phyloP scores from a whole-genome alignment of 441 rosid species.

The Gossypium schwendimanii region DNA sequence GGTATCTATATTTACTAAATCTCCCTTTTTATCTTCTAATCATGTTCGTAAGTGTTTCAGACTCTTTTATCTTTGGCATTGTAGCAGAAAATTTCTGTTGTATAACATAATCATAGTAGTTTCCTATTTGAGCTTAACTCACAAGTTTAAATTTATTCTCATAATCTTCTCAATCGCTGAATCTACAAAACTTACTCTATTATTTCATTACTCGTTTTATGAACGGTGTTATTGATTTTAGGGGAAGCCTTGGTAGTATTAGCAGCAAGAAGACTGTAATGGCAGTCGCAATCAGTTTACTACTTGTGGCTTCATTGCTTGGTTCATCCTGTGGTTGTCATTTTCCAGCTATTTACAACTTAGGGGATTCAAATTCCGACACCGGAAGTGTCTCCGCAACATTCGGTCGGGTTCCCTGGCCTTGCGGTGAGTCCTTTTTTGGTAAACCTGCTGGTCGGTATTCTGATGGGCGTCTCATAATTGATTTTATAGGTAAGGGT shows the following conservation, averaged over 20 bases:
- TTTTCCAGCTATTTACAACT: constrained; percentile 32
- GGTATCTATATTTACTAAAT: not conserved
- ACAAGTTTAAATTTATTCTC: not conserved
- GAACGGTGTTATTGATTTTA: not conserved
- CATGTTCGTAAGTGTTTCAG: not conserved
- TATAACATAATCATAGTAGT: not conserved
- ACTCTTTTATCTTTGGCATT: not conserved
- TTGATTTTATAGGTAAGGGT: constrained; percentile 28
- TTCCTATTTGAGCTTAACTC: not conserved
- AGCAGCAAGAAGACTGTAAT: not conserved
- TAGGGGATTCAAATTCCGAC: constrained; percentile 41
- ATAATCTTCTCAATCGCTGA: not conserved
- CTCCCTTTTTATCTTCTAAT: not conserved
- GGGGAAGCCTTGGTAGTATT: not conserved
- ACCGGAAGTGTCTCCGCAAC: constrained; percentile 29
- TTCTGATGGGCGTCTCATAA: constrained; percentile 27
- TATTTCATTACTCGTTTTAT: not conserved
- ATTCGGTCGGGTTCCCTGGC: constrained; percentile 17
- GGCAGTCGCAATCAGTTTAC: constrained; percentile 4
- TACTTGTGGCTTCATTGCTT: constrained; percentile 12
- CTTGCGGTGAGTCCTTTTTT: constrained; percentile 23
- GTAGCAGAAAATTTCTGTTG: not conserved
- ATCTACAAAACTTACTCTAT: not conserved
- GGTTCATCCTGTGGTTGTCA: constrained; percentile 13
- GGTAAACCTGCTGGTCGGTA: constrained; percentile 21